Base-by-base conservation (phyloP, 2,329 filamentous ascomycete genomes). In the Verticillium longisporum region DNA sequence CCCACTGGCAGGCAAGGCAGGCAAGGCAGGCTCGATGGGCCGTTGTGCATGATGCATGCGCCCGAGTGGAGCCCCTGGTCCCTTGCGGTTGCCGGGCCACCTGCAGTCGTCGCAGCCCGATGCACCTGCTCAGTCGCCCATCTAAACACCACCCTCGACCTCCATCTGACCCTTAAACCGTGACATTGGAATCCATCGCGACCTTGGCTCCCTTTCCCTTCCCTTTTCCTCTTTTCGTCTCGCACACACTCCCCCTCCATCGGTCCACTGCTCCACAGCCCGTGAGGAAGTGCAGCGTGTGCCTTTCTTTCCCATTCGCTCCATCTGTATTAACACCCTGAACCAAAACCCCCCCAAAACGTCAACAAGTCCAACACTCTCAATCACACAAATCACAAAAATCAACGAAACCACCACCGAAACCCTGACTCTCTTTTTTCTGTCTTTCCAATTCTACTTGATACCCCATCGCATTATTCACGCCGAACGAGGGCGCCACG, bases 381-480 rank as follows among this genome's bases (percentile, higher is more conserved):
- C 45, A 50, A 10, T 1, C 9, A 9, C 9, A 5, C 9, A n/a
- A 14, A 14, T 14, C 65, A 65, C 66, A 57, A 34, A 6, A 56
- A 62, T 61, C 45, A 36, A 60, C 60, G 67, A 60, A 62, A 36
- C 34, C 34, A 36, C 34, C 5, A 26, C 45, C 32, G 32, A 14
- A 32, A 14, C 38, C 59, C 56, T 61, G n/a, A 53, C 64, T 61
- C 62, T 63, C 59, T 60, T 63, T 63, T 53, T 45, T 26, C 26
- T 21, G 34, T 21, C 21, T 58, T 21, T 54, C 6, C 36, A 13
- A 54, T 54, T 59, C 58, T 37, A 53, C 50, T 59, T 56, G 56
- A 56, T 53, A 57, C 61, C 54, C 57, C 57, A 57, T 36, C 21
- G 60, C 57, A 62, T 67, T 62, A 67, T 62, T 26, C 59, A 62